These are phyloP conservation scores for Heterobasidion irregulare DNA, from an alignment of 1,284 basidiomycete species.

Conservation along the genomic window DNA sequence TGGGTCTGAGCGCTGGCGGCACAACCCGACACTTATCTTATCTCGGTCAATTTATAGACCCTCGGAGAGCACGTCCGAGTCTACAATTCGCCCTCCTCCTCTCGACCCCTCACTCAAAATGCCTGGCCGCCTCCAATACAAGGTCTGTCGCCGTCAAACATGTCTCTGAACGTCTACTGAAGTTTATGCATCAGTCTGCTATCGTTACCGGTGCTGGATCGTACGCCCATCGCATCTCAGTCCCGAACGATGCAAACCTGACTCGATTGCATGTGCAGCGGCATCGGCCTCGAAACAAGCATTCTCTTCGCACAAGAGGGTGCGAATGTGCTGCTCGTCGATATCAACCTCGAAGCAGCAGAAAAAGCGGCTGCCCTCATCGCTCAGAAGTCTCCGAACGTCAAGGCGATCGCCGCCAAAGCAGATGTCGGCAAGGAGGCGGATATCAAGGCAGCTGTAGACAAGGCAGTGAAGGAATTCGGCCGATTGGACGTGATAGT, in stretches of 20 bases:
- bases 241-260: background rate
- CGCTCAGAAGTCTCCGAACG: slow-evolving; percentile 56
- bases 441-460: slow-evolving; percentile 78
- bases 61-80: background rate
- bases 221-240: slow-evolving; percentile 36
- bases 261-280: slow-evolving; percentile 34
- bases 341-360: slow-evolving; percentile 79
- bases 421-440: slow-evolving; percentile 86
- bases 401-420: slow-evolving; percentile 66
- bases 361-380: slow-evolving; percentile 65
- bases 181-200: slow-evolving; percentile 42
- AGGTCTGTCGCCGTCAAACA: slow-evolving; percentile 29
- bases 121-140: slow-evolving; percentile 61
- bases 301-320: slow-evolving; percentile 92
- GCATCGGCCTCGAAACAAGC: slow-evolving; percentile 90
- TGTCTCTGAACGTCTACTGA: slow-evolving; percentile 6
- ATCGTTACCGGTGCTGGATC: slow-evolving; percentile 82
- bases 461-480: slow-evolving; percentile 74
- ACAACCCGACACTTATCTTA: background rate
- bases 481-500: slow-evolving; percentile 92
- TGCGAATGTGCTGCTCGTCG: slow-evolving; percentile 78
- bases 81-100: background rate
- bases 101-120: background rate
- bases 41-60: background rate
- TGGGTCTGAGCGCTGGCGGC: background rate